Percentiles rank a stretch among this genome's conserved stretches.
Evolutionary conservation across 2,329 filamentous ascomycete species (phyloP).

Genomic region (Bipolaris gigantea): DNA sequence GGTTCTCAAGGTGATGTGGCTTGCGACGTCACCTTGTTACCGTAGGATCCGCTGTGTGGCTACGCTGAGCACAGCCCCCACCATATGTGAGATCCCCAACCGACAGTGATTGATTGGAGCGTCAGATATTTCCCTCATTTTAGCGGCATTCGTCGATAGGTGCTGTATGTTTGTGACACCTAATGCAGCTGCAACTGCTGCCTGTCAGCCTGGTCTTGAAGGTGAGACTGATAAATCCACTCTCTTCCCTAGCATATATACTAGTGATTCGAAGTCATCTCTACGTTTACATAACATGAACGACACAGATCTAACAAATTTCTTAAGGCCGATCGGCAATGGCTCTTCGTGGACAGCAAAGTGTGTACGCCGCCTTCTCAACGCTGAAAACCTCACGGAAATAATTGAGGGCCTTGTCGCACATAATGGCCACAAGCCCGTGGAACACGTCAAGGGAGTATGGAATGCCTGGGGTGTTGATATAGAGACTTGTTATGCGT

Average conservation of each 20-base stretch:
- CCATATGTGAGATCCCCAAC: neutral
- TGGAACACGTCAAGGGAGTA: neutral
- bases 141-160: neutral
- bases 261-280: neutral
- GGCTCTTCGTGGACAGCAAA: neutral
- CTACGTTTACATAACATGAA: neutral
- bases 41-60: neutral
- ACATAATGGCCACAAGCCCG: neutral
- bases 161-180: neutral
- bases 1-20: neutral
- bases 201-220: neutral
- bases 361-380: neutral
- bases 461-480: conserved; percentile 3
- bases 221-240: neutral
- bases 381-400: neutral
- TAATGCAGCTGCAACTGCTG: neutral
- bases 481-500: neutral
- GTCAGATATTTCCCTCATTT: neutral
- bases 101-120: neutral
- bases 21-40: neutral
- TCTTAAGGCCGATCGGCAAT: neutral
- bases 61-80: neutral
- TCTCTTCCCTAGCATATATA: neutral
- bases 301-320: neutral
- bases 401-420: neutral